Base-by-base conservation (phyloP, 2,329 filamentous ascomycete species). In the Neospermospora avenae region DNA sequence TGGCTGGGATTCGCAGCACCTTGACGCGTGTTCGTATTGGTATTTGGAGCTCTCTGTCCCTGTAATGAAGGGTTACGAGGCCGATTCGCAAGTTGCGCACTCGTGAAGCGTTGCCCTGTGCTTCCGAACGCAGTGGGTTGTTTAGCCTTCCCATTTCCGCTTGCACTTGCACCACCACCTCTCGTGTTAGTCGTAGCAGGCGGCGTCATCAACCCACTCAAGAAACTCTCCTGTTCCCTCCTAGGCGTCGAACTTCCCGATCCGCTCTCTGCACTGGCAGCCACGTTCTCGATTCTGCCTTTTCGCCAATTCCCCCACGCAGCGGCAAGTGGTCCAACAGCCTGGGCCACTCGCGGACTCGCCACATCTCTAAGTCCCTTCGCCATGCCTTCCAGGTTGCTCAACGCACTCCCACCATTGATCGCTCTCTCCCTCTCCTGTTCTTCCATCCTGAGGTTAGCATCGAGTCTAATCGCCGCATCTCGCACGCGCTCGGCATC, bases 381-480 rank as follows among this genome's bases (percentile, higher is more conserved):
- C 1, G 91, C 88, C 44, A 96, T 83, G 42, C 89, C 90, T 4
- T 90, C 89, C 67, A 95, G 80, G 57, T 80, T 84, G 20, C 18
- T 35, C 62, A 87, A 81, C 28, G 84, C 79, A 7, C 85, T 88
- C 14, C 84, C 84, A 51, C 87, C 87, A 57, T 88, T 86, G 76
- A 90, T 83, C 0, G 91, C 87, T 61, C 95, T 84, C 74, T 98
- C 93, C 55, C 91, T 90, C 76, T 97, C 93, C 73, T 96, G 91
- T 72, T 96, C 90, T 74, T 99, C 93, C 95, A 99, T 99, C 73
- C 98, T 91, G 37, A 99, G 80, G 70, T 96, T 97, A 14, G 95
- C 91, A 73, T 91, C 91, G 62, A 99, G 86, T 56, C 95, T 88
- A 68, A 98, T 98, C 37, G 91, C 90, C 5, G 93, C 92, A 72